A percentile compares a stretch with the other conserved stretches of the same genome.
phyloP scores from a whole-genome alignment of 306 rosid genomes.

The Luffa aegyptiaca region DNA sequence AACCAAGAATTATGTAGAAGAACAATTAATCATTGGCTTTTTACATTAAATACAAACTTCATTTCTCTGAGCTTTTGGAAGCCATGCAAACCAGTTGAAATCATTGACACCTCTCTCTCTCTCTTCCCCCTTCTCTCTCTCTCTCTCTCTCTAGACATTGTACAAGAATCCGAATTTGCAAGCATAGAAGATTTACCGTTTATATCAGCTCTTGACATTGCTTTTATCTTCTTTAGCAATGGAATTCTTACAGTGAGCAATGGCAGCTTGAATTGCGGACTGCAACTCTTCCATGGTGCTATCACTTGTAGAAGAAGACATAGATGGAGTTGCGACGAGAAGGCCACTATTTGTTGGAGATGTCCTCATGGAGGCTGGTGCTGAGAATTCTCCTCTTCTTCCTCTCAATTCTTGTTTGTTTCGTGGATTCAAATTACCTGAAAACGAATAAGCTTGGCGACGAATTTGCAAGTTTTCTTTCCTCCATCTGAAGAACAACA shows the following conservation, averaged over 20 bases:
- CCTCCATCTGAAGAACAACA: conserved; percentile 29
- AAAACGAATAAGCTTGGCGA: conserved; percentile 52
- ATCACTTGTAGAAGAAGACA: conserved; percentile 32
- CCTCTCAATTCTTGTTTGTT: conserved; percentile 44
- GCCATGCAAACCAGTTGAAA: not conserved
- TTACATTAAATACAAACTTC: conserved; percentile 1
- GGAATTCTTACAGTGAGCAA: conserved; percentile 97
- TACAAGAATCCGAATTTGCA: not conserved
- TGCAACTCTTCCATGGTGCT: conserved; percentile 97
- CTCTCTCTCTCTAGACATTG: not conserved
- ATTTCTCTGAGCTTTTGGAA: not conserved
- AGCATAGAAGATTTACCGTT: not conserved
- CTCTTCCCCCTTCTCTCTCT: not conserved
- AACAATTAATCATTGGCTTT: not conserved
- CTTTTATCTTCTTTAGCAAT: conserved; percentile 53
- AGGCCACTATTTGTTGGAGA: conserved; percentile 84
- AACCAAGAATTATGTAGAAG: not conserved
- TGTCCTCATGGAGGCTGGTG: conserved; percentile 92
- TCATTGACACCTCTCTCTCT: not conserved
- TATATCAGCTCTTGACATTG: conserved; percentile 15
- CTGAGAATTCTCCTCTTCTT: conserved; percentile 64
- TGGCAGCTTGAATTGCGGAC: conserved; percentile 97
- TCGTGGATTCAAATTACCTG: conserved; percentile 47
- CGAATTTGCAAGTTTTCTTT: conserved; percentile 32
- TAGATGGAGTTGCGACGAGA: conserved; percentile 28